These are phyloP conservation scores for Liriodendron chinense DNA, from an alignment of 164 flowering plant genomes.

Conservation along the genomic window DNA sequence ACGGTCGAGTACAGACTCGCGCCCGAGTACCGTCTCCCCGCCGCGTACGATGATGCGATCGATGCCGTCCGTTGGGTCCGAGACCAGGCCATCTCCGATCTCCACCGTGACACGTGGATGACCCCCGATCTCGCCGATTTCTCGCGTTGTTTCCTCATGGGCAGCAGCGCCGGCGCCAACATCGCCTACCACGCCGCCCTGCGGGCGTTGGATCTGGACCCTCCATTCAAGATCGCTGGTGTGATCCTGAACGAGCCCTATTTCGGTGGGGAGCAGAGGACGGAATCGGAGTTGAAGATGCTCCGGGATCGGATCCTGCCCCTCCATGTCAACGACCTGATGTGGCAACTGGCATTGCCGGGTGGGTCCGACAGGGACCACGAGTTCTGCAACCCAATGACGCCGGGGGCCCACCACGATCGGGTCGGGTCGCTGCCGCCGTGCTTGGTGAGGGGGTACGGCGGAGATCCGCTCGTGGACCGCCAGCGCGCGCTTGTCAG, in stretches of 20 bases:
- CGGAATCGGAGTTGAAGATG: constrained; percentile 45
- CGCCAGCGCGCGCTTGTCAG: constrained; percentile 33
- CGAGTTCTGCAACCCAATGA: constrained; percentile 45
- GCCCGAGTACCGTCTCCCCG: constrained; percentile 24
- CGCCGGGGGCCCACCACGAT: neutral
- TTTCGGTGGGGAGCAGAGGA: constrained; percentile 52
- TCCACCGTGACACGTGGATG: constrained; percentile 38
- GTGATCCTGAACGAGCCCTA: constrained; percentile 50
- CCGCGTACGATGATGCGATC: constrained; percentile 53
- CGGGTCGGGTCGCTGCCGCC: constrained; percentile 42
- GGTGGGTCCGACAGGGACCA: constrained; percentile 52
- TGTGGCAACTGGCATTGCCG: constrained; percentile 60
- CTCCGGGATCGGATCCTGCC: constrained; percentile 40
- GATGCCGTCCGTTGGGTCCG: constrained; percentile 39
- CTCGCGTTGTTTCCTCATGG: constrained; percentile 49
- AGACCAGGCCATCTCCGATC: neutral
- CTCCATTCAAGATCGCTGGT: constrained; percentile 43
- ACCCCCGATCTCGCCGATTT: constrained; percentile 39
- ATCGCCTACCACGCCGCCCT: constrained; percentile 55
- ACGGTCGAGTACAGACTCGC: constrained; percentile 44
- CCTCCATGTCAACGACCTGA: constrained; percentile 31
- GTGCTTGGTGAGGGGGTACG: constrained; percentile 26
- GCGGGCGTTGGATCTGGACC: constrained; percentile 24
- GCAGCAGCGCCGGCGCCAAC: constrained; percentile 64
- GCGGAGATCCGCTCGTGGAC: constrained; percentile 27